These are phyloP conservation scores for Cymodocea nodosa DNA, from an alignment of 116 monocot genomes.

Conservation along the genomic window DNA sequence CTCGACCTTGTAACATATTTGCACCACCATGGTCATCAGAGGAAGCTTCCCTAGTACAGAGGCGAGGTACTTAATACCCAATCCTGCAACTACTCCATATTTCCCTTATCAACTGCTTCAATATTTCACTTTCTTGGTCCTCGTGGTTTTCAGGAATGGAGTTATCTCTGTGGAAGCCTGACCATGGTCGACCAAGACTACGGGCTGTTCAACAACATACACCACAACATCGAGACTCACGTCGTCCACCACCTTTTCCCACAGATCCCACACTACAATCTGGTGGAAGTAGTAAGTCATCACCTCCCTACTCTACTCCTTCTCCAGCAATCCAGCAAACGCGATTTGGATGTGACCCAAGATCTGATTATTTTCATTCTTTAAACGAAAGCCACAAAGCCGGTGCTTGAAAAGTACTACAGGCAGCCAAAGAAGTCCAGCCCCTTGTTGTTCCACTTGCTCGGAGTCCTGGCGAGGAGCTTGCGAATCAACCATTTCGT, in stretches of 20 bases:
- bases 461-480: conserved; percentile 9
- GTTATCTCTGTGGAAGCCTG: conserved; percentile 62
- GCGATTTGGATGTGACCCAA: too few relatives aligned
- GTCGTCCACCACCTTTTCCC: conserved; percentile 85
- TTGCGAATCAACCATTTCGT: conserved; percentile 15
- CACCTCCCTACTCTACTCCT: background rate
- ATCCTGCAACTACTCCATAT: too few relatives aligned
- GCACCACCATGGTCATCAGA: conserved; percentile 72
- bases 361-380: too few relatives aligned
- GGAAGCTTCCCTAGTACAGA: conserved; percentile 74
- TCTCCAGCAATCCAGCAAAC: background rate
- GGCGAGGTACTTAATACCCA: conserved; percentile 34
- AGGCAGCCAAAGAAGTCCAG: conserved; percentile 10
- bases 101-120: too few relatives aligned
- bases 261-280: conserved; percentile 80
- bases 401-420: conserved; percentile 14
- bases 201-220: conserved; percentile 78
- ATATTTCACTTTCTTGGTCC: background rate
- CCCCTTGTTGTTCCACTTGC: conserved; percentile 11
- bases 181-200: conserved; percentile 79
- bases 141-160: conserved; percentile 57
- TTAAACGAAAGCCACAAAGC: conserved; percentile 3
- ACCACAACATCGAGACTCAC: conserved; percentile 88
- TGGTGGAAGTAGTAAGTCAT: conserved; percentile 70
- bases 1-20: conserved; percentile 71